Base-by-base conservation (phyloP, 1,284 basidiomycete genomes). In the Cryptococcus neoformans region DNA sequence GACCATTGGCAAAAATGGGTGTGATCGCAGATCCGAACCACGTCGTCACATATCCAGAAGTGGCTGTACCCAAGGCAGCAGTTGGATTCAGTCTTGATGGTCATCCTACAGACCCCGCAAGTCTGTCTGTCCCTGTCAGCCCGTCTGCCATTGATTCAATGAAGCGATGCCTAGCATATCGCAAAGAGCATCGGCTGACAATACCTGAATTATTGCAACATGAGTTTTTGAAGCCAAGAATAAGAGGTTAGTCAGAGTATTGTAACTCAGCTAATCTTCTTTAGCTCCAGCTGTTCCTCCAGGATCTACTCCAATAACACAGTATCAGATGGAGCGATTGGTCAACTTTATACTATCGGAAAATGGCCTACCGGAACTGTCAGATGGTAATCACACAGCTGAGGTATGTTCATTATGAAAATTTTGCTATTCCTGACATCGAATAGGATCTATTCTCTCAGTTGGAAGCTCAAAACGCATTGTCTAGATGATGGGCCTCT, bases 1-100 rank as follows among this genome's bases (percentile, higher is more conserved):
- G 93, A 62, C 83, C 75, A 2, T 51, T 78, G 11, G 65, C 79
- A 17, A 21, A 82, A 68, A 78, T 83, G 67, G 78, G 78, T 46
- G 76, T 76, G 9, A 84, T 84, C 59, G 79, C 80, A 49, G 79
- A 82, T 59, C 79, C 79, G 3, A 63, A 66, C 2, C 78, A 81
- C 60, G 57, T 62, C 21, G 82, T 84, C 63, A 67, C 74, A 0
- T 83, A 80, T 60, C 80, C 81, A 0, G 62, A 69, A 1, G 64
- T 67, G 35, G 75, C 80, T 1, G 63, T 74, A 17, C 78, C 78
- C 1, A 70, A 72, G 46, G 68, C 74, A 16, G 60, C 67, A 17
- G 63, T 67, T 35, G 69, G 65, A 34, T 47, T 61, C 12, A 59
- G 63, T 54, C 62, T 51, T 41, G 73, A 66, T 50, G 70, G 63